Evolutionary conservation across 2,329 filamentous ascomycete species (phyloP).

Genomic region (Claviceps digitariae): DNA sequence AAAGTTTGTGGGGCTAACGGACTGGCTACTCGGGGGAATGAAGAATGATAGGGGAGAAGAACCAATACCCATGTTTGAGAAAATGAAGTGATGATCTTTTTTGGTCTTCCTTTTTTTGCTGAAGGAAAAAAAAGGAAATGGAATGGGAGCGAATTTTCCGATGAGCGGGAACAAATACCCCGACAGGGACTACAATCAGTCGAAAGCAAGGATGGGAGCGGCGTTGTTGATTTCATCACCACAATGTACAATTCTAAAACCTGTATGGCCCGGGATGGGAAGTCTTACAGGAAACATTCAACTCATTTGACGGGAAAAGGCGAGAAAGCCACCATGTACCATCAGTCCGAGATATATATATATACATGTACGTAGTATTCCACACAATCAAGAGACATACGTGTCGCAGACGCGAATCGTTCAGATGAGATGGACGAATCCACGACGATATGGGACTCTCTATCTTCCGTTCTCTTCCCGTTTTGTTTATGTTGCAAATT

Average conservation of each 20-base stretch:
- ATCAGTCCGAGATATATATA: background rate
- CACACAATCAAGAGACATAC: background rate
- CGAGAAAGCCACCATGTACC: background rate
- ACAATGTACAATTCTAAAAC: too few species aligned
- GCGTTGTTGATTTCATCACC: too few species aligned
- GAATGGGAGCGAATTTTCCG: too few species aligned
- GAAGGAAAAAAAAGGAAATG: background rate
- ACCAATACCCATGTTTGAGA: slow-evolving; percentile 24
- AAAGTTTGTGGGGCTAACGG: slow-evolving; percentile 79
- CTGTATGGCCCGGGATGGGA: too few species aligned
- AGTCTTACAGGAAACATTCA: background rate
- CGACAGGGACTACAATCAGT: too few species aligned
- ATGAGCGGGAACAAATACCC: too few species aligned
- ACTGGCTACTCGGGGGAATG: slow-evolving; percentile 82
- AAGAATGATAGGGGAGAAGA: slow-evolving; percentile 16
- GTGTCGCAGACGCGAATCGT: background rate
- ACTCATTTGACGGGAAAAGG: background rate
- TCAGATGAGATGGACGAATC: background rate
- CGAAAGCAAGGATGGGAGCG: too few species aligned
- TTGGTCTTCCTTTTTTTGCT: background rate
- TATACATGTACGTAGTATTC: too few species aligned
- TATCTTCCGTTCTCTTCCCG: background rate
- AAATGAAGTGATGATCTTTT: slow-evolving; percentile 10
- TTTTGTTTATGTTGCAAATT: background rate
- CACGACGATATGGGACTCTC: too few species aligned